Evolutionary conservation across 1,284 basidiomycete genomes (phyloP).

Genomic region (Coniferiporia weirii): DNA sequence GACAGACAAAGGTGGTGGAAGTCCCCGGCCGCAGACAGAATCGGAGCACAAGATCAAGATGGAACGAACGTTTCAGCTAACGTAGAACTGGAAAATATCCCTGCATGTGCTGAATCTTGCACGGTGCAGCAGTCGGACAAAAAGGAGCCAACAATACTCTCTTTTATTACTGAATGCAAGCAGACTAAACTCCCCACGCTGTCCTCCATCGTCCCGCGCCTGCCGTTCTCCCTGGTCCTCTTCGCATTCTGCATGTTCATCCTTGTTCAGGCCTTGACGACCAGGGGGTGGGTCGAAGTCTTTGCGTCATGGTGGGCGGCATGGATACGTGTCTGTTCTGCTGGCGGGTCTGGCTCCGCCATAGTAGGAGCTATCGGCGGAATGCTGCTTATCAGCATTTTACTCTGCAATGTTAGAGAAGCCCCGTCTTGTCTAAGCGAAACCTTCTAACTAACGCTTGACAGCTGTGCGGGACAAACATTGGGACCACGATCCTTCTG

Average conservation of each 20-base stretch:
- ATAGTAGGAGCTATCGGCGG: constrained; percentile 43
- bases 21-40: neutral
- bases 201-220: constrained; percentile 58
- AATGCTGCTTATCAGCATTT: constrained; percentile 42
- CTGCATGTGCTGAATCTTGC: neutral
- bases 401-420: constrained; percentile 73
- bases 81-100: neutral
- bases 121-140: constrained; percentile 3
- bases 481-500: constrained; percentile 91
- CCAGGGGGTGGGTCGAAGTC: constrained; percentile 88
- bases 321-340: constrained; percentile 31
- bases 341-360: constrained; percentile 29
- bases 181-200: constrained; percentile 66
- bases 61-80: neutral
- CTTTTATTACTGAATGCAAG: constrained; percentile 22
- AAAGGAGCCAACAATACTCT: constrained; percentile 20
- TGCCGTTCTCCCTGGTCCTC: constrained; percentile 80
- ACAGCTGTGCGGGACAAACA: constrained; percentile 87
- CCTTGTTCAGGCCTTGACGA: constrained; percentile 79
- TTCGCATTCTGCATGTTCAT: constrained; percentile 97
- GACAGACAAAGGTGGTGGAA: constrained; percentile 25
- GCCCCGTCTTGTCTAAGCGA: constrained; percentile 1
- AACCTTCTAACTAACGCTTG: constrained; percentile 13
- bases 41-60: neutral
- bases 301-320: constrained; percentile 71